Conservation (phyloP, 2,329 filamentous ascomycete species). For the Beauveria bassiana region DNA sequence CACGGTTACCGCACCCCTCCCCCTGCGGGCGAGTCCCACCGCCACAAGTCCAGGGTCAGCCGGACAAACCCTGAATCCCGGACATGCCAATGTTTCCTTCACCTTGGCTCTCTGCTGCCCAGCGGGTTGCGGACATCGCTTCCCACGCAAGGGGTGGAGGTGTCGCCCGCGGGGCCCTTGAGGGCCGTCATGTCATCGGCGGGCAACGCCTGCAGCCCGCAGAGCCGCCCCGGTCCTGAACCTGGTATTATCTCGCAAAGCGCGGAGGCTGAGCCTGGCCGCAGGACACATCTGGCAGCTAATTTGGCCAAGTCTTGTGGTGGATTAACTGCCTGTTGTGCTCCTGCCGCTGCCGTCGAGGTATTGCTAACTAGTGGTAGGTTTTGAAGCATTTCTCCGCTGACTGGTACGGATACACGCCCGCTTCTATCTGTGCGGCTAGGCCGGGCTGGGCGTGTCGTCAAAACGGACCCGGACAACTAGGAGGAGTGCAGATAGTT, state of each 20-base stretch:
- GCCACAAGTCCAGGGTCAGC: constrained; percentile 5
- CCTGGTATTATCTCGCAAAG: background rate
- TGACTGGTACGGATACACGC: background rate
- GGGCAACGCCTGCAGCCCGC: background rate
- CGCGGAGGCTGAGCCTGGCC: background rate
- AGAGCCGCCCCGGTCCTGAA: constrained; percentile 2
- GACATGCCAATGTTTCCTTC: background rate
- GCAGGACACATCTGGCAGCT: constrained; percentile 3
- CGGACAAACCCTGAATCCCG: constrained; percentile 10
- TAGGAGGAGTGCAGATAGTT: background rate
- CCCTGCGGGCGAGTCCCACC: constrained; percentile 3
- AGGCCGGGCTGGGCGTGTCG: background rate
- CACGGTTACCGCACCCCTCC: background rate
- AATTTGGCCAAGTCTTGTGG: background rate
- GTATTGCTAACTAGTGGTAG: background rate
- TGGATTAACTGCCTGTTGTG: background rate
- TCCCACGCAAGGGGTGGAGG: background rate
- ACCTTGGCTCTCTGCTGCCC: background rate
- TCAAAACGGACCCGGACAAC: background rate
- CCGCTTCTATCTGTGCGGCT: background rate
- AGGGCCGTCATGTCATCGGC: constrained; percentile 1
- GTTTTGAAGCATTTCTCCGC: background rate
- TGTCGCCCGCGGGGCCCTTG: background rate
- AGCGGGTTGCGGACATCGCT: constrained; percentile 1
- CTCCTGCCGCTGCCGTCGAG: background rate